A percentile compares a stretch with the other conserved stretches of the same genome.
These are phyloP conservation scores for Clonostachys sp. DNA, from an alignment of 2,329 filamentous ascomycete species.

Conservation along the genomic window DNA sequence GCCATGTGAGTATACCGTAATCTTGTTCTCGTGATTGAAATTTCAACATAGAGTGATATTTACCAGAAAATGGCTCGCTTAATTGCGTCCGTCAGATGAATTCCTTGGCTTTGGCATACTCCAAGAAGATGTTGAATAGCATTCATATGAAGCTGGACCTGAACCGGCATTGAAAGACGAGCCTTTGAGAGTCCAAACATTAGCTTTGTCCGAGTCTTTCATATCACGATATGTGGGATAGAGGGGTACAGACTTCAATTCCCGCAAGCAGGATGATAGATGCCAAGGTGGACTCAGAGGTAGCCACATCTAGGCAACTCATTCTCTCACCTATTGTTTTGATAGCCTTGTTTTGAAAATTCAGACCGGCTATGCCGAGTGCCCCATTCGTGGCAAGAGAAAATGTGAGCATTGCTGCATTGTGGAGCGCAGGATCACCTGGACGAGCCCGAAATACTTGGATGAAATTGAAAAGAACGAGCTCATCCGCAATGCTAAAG, in stretches of 20 bases:
- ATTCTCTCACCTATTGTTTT: conserved; percentile 25
- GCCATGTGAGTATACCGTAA: not conserved
- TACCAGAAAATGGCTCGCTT: conserved; percentile 41
- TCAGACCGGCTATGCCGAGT: conserved; percentile 23
- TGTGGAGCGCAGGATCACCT: conserved; percentile 16
- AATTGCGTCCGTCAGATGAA: conserved; percentile 27
- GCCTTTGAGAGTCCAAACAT: conserved; percentile 17
- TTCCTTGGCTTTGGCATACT: conserved; percentile 16
- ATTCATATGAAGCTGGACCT: conserved; percentile 35
- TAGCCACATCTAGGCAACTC: conserved; percentile 12
- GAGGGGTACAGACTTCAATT: conserved; percentile 24
- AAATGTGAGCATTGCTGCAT: conserved; percentile 32
- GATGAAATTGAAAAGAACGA: conserved; percentile 21
- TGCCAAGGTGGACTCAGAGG: conserved; percentile 29
- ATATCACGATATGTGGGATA: not conserved
- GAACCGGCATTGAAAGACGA: conserved; percentile 21
- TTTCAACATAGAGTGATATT: conserved; percentile 2
- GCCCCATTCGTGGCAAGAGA: conserved; percentile 21
- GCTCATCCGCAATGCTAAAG: conserved; percentile 27
- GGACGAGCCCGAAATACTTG: too few relatives aligned
- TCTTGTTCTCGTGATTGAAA: conserved; percentile 3
- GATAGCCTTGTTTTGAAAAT: conserved; percentile 25
- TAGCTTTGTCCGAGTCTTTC: not conserved
- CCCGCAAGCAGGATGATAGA: conserved; percentile 35
- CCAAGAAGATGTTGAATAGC: conserved; percentile 28